Evolutionary conservation across 169 alveolate genomes (phyloP), one percentile per base, ranked within the genome.

Genomic region (Plasmodium blacklocki): DNA sequence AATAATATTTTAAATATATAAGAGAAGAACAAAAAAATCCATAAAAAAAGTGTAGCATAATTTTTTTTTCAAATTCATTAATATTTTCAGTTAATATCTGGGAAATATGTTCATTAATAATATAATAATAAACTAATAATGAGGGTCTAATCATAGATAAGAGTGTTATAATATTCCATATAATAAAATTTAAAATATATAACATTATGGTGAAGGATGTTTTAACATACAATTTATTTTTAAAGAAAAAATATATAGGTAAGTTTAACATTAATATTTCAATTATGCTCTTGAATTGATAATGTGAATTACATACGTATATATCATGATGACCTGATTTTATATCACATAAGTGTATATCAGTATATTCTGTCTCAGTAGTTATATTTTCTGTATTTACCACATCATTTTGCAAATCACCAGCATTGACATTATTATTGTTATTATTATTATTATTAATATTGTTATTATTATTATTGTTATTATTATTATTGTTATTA

Each of bases 161-260:
- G 62, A 63, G 2, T 21, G 54, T 66, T 50, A 64, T 78, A 21
- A 66, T 3, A 32, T 78, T 59, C 89, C 89, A 78, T 68, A 78
- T 7, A 1, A 78, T n/a, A 32, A 49, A 78, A 78, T 78, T 78
- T 21, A 47, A 1, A 64, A 78, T 2, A 66, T 78, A 78, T 59
- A 78, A 14, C 59, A 52, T 52, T 15, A 78, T 6, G 19, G 78
- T 78, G 49, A 78, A 78, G 43, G 45, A 64, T n/a, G 76, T 50
- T 66, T 78, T 78, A 18, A 45, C 62, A 58, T 64, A 78, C 4
- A 66, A 11, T 15, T 78, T 78, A 64, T 78, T 78, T 64, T 78
- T 78, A 70, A 78, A 78, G 32, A 78, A 18, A 9, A 78, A 78
- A 64, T 64, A 78, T 11, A 78, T 78, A 7, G 89, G 89, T 15